Evolutionary conservation across 441 rosid species (phyloP), one percentile per base, ranked within the genome.

Genomic region (Raphanus hybrid): DNA sequence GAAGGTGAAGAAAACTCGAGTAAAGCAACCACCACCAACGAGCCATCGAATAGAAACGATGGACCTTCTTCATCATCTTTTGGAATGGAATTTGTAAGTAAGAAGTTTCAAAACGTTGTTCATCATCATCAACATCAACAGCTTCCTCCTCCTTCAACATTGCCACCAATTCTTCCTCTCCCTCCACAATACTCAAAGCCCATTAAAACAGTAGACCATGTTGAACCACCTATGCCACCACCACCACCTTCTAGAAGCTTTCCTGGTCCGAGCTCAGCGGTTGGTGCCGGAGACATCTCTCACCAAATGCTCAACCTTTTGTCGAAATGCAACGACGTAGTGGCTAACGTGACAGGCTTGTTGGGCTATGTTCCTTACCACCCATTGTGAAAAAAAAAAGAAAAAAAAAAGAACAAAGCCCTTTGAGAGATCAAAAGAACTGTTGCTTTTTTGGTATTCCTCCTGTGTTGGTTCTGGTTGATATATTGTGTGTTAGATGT

Each of bases 291-390:
- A 45, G 70, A 79, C 79, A 88, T 95, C 39, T 92, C 99, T 18
- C 90, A 90, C 88, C 96, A 91, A 88, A 95, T 95, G 99, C 85
- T 95, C 65, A 89, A 85, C 87, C 97, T 95, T 14, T 77, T 95
- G 85, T 85, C 92, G 5, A 91, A 88, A 83, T 95, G 99, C 90
- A 92, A 88, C 60, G 97, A 95, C 14, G 98, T 92, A 16, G 98
- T 95, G 50, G 75, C 86, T 69, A 76, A 85, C 5, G 84, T 93
- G 48, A 79, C 92, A 12, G 89, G 93, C 81, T 20, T 89, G 78
- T 82, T 92, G 67, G 99, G 99, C 83, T 91, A 93, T 35, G 92
- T 86, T 27, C 99, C 99, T 43, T 95, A 92, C 87, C 97, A 92
- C 75, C 95, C 99, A 54, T 94, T 95, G 79, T 95, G 84, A 78